Evolutionary conservation across 148 eudicot species (phyloP).

Genomic region (Camellia sinensis): DNA sequence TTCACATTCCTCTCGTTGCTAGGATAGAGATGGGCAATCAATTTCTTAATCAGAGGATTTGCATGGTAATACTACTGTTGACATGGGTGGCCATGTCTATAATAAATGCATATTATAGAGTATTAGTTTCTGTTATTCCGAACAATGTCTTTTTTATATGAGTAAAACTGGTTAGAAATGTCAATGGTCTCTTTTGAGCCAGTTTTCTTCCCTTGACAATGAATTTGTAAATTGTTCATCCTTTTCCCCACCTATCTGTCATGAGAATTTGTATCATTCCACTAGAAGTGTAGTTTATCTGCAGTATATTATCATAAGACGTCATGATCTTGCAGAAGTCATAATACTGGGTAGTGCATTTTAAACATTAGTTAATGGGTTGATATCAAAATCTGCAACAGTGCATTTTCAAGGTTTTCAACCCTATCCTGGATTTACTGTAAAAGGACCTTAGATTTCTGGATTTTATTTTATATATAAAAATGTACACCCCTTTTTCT

Average conservation of each 20-base stretch:
- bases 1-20: slow-evolving; percentile 12
- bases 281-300: background rate
- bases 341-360: background rate
- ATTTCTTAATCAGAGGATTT: background rate
- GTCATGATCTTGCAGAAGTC: too few species aligned
- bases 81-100: background rate
- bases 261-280: background rate
- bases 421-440: background rate
- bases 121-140: background rate
- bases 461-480: background rate
- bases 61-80: slow-evolving; percentile 5
- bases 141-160: background rate
- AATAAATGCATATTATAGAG: background rate
- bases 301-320: background rate
- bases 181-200: background rate
- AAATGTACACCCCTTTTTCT: background rate
- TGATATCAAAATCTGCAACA: too few species aligned
- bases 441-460: background rate
- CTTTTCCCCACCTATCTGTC: background rate
- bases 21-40: background rate
- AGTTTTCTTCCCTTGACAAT: background rate
- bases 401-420: background rate
- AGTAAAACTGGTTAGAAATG: background rate
- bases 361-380: background rate
- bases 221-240: too few species aligned